phyloP scores from a whole-genome alignment of 2,329 filamentous ascomycete genomes.

The Parastagonospora avenae region DNA sequence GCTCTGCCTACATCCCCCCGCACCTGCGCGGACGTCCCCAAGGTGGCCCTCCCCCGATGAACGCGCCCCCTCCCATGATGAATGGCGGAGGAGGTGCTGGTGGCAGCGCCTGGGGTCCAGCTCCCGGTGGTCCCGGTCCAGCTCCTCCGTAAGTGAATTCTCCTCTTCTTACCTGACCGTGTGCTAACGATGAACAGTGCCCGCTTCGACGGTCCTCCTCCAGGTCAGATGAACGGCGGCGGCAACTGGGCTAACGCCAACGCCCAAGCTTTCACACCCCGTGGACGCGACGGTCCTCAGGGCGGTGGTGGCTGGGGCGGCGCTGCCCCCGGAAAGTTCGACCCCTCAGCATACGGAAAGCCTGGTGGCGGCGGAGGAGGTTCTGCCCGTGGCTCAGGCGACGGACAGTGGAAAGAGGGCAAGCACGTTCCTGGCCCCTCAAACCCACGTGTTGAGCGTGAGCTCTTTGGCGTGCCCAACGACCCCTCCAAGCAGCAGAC shows the following conservation, averaged over 20 bases:
- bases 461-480: conserved; percentile 89
- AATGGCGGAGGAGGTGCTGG: conserved; percentile 61
- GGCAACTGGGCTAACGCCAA: conserved; percentile 62
- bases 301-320: conserved; percentile 48
- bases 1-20: conserved; percentile 82
- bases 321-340: conserved; percentile 56
- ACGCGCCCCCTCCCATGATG: conserved; percentile 51
- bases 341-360: conserved; percentile 67
- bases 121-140: conserved; percentile 10
- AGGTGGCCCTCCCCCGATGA: conserved; percentile 47
- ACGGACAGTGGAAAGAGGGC: conserved; percentile 95
- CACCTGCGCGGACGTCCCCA: conserved; percentile 67
- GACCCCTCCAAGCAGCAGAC: conserved; percentile 95
- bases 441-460: conserved; percentile 89
- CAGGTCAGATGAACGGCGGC: conserved; percentile 58
- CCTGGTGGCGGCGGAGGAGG: conserved; percentile 58
- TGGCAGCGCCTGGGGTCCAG: conserved; percentile 65
- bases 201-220: conserved; percentile 38
- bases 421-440: conserved; percentile 91
- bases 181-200: conserved; percentile 32
- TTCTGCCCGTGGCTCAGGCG: conserved; percentile 79
- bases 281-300: conserved; percentile 44
- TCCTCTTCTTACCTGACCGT: not conserved
- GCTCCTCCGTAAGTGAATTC: conserved; percentile 25
- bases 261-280: conserved; percentile 63